These are phyloP conservation scores for Phytophthora melonis DNA, from an alignment of 352 stramenopile species.

Conservation along the genomic window DNA sequence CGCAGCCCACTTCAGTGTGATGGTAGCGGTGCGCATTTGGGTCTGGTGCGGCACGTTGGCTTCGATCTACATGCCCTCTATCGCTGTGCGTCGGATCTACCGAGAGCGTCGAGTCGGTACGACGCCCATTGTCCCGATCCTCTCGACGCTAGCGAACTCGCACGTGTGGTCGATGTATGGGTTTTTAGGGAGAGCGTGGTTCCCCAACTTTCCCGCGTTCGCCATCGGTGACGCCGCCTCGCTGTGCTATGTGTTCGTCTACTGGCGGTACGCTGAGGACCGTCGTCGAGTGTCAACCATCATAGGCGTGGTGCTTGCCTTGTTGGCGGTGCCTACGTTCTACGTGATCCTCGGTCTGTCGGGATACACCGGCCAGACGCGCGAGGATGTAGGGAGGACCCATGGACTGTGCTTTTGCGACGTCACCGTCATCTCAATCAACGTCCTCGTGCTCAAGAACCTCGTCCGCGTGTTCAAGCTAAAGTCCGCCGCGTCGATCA, in stretches of 20 bases:
- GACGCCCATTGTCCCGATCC: neutral
- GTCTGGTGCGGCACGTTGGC: neutral
- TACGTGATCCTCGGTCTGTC: neutral
- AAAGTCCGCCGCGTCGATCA: neutral
- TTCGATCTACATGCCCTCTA: neutral
- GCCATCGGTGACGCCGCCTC: neutral
- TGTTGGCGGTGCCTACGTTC: neutral
- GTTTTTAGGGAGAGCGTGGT: neutral
- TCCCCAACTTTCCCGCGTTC: constrained; percentile 2
- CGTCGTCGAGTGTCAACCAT: neutral
- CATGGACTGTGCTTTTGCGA: constrained; percentile 3
- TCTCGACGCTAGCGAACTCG: neutral
- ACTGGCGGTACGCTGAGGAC: neutral
- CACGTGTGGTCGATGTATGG: neutral
- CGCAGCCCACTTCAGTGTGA: neutral
- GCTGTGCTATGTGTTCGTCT: neutral
- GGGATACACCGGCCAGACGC: neutral
- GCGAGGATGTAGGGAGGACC: neutral
- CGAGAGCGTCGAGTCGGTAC: neutral
- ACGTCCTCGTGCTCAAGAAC: neutral
- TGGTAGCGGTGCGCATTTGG: constrained; percentile 1
- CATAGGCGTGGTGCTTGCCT: neutral
- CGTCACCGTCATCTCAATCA: neutral
- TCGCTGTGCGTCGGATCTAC: neutral
- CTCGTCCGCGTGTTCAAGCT: constrained; percentile 1